Base-by-base conservation (phyloP, 2,329 filamentous ascomycete genomes). In the Phialophora verrucosa region DNA sequence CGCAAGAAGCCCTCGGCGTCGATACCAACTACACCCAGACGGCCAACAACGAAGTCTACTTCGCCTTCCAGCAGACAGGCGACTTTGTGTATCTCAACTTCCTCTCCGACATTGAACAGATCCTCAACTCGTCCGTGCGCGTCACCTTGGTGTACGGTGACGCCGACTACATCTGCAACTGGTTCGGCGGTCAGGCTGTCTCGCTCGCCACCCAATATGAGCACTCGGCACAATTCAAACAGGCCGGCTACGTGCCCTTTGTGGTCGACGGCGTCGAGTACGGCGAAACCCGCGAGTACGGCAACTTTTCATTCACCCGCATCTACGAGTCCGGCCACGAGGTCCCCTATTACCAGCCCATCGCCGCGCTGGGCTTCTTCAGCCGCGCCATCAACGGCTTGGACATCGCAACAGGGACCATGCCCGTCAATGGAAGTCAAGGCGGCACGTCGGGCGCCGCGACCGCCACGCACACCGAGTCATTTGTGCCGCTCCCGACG, bases 261-360 rank as follows among this genome's bases (percentile, higher is more conserved):
- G 80, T 88, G 12, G 87, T 91, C 49, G 91, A 92, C 74, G 83
- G 83, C 29, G 82, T 84, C 6, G 77, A 86, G 88, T 74, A 91
- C 87, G 92, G 91, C 23, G 85, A 87, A 63, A 91, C 92, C 0
- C 85, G 91, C 3, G 91, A 95, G 76, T 91, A 87, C 72, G 91
- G 90, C 11, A 93, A 93, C 71, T 83, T 91, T 62, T 87, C 84
- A 17, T 91, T 91, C 75, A 86, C 85, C 62, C 83, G 88, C 7
- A 82, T 91, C 56, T 90, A 88, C 75, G 85, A 90, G 72, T 83
- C 88, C 17, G 88, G 89, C 1, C 88, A 91, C 72, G 83, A 87
- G 59, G 84, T 88, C 0, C 83, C 87, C 0, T 84, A 82, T 61
- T 87, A 87, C 73, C 87, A 89, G 76, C 87, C 87, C 12, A 80